phyloP scores from a whole-genome alignment of 768 basidiomycete genomes.

The Gyrodon lividus region DNA sequence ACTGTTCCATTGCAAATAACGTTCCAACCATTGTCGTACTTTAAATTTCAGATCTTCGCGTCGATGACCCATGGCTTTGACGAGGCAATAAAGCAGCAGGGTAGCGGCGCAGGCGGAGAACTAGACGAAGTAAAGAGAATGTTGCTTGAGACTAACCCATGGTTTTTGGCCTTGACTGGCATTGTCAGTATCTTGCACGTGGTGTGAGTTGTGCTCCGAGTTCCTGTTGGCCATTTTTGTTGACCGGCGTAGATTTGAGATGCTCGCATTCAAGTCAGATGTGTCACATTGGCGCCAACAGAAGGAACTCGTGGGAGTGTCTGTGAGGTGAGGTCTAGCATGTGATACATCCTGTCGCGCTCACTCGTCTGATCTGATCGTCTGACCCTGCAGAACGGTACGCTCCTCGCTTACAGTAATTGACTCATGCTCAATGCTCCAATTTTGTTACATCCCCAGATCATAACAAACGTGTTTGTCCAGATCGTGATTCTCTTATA shows the following conservation, averaged over 20 bases:
- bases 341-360: conserved; percentile 5
- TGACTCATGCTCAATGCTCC: conserved; percentile 13
- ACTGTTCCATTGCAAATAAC: conserved; percentile 76
- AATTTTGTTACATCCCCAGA: conserved; percentile 35
- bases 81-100: conserved; percentile 78
- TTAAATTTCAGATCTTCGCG: conserved; percentile 86
- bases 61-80: conserved; percentile 85
- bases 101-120: conserved; percentile 61
- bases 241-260: conserved; percentile 68
- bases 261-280: conserved; percentile 94
- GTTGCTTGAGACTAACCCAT: conserved; percentile 86
- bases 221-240: conserved; percentile 5
- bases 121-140: conserved; percentile 95
- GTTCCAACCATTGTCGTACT: conserved; percentile 81
- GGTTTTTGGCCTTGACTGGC: conserved; percentile 81
- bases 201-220: conserved; percentile 52
- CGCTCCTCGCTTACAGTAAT: conserved; percentile 22
- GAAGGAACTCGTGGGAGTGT: conserved; percentile 94
- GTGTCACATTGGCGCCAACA: conserved; percentile 94
- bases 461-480: conserved; percentile 93
- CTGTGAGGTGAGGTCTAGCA: conserved; percentile 63
- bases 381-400: conserved; percentile 49
- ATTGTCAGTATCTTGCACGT: conserved; percentile 86
- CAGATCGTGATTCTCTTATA: conserved; percentile 88
- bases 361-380: conserved; percentile 21